Conservation (phyloP, 441 rosid species). For the Capsella rubella region DNA sequence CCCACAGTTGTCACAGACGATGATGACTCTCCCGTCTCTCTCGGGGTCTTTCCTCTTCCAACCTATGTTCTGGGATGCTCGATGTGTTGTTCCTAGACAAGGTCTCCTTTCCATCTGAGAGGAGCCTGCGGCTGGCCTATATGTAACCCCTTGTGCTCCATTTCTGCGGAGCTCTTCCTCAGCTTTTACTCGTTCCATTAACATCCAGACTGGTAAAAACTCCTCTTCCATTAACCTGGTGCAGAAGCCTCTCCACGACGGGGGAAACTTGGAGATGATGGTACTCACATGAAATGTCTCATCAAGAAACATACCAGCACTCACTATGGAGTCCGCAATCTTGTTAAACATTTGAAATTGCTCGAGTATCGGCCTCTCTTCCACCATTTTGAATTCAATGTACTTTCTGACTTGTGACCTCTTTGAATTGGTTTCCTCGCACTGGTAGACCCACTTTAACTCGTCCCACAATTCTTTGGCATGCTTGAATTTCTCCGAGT, state of each 20-base stretch:
- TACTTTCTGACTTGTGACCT: constrained; percentile 76
- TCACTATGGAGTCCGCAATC: constrained; percentile 71
- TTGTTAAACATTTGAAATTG: constrained; percentile 71
- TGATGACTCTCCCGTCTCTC: constrained; percentile 44
- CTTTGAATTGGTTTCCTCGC: constrained; percentile 67
- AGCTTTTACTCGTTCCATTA: constrained; percentile 63
- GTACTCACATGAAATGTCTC: constrained; percentile 80
- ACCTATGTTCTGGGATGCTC: constrained; percentile 46
- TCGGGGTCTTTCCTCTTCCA: constrained; percentile 63
- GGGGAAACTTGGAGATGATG: constrained; percentile 79
- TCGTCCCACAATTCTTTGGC: constrained; percentile 89
- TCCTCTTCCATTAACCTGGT: constrained; percentile 61
- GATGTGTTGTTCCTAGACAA: constrained; percentile 46
- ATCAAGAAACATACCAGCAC: constrained; percentile 64
- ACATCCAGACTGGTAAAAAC: constrained; percentile 58
- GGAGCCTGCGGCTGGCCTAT: constrained; percentile 36
- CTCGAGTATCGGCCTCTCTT: constrained; percentile 61
- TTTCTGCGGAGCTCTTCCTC: constrained; percentile 61
- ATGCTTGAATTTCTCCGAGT: constrained; percentile 54
- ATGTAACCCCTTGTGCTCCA: constrained; percentile 42
- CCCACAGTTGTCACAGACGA: constrained; percentile 60
- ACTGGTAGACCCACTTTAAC: constrained; percentile 68
- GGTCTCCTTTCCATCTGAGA: constrained; percentile 48
- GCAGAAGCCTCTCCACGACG: constrained; percentile 81
- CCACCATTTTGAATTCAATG: constrained; percentile 74